Conservation (phyloP, 1,284 basidiomycete genomes). For the Cutaneotrichosporon spelunceum region DNA sequence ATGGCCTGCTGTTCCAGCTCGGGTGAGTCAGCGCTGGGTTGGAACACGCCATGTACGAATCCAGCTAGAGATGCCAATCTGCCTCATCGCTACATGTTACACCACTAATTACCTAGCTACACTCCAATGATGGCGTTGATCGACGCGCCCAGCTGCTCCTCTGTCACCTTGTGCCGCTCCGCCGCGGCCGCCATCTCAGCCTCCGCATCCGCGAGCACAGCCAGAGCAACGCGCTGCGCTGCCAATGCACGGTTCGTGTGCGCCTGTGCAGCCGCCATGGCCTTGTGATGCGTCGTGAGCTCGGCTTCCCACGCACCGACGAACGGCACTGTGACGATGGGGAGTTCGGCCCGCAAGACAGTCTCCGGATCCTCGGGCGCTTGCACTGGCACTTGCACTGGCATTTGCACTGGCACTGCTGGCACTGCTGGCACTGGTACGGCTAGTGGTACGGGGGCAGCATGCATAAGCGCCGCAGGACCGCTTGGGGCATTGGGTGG, state of each 20-base stretch:
- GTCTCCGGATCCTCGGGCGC: conserved; percentile 22
- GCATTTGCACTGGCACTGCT: neutral
- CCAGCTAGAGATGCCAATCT: no score
- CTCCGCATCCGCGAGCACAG: conserved; percentile 43
- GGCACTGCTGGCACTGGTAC: neutral
- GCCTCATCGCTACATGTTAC: neutral
- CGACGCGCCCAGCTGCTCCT: conserved; percentile 29
- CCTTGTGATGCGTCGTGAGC: conserved; percentile 31
- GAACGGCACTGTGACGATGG: conserved; percentile 30
- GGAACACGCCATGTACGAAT: no score
- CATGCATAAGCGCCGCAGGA: neutral
- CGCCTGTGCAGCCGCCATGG: conserved; percentile 21
- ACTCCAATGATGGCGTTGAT: conserved; percentile 28
- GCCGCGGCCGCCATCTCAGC: conserved; percentile 37
- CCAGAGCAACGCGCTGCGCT: conserved; percentile 31
- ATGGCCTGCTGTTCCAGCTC: no score
- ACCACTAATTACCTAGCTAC: neutral
- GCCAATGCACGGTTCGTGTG: conserved; percentile 30
- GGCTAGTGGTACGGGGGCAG: neutral
- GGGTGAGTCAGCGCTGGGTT: no score
- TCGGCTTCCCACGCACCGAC: conserved; percentile 38
- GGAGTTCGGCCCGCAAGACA: conserved; percentile 32
- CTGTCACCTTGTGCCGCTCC: conserved; percentile 36
- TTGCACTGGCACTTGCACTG: conserved; percentile 22
- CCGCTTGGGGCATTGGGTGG: neutral